These are phyloP conservation scores for Coelastrella sp. DNA, from an alignment of 139 green algal species.

Conservation along the genomic window DNA sequence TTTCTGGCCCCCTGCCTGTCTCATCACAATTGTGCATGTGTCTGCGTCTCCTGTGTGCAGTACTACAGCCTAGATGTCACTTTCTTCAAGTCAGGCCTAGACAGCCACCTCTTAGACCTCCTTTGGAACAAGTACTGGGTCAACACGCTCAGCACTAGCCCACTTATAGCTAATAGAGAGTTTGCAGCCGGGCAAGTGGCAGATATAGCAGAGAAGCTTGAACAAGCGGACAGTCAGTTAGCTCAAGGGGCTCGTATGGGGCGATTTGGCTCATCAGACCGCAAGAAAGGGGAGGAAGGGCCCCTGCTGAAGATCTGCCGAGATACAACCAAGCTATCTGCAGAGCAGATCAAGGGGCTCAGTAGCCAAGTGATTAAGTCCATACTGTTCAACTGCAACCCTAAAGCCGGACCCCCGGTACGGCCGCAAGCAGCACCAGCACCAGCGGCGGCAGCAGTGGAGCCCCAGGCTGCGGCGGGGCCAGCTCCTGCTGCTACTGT, in stretches of 20 bases:
- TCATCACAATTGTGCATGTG: neutral
- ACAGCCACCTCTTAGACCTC: constrained; percentile 89
- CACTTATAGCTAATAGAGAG: constrained; percentile 81
- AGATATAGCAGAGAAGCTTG: constrained; percentile 96
- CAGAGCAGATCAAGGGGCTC: constrained; percentile 80
- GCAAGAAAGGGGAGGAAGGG: constrained; percentile 59
- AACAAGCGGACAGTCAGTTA: constrained; percentile 67
- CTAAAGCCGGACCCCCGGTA: neutral
- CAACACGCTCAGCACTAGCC: constrained; percentile 87
- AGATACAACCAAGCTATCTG: constrained; percentile 79
- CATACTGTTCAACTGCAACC: constrained; percentile 61
- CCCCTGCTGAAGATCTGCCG: constrained; percentile 68
- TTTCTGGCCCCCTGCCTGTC: neutral
- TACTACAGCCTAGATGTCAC: constrained; percentile 90
- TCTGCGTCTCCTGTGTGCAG: constrained; percentile 46
- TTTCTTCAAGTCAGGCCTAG: constrained; percentile 95
- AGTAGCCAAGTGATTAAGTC: constrained; percentile 59
- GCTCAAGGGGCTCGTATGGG: constrained; percentile 34
- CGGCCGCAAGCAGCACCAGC: no score
- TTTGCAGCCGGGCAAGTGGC: constrained; percentile 87
- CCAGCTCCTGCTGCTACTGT: neutral
- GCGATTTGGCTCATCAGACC: constrained; percentile 36
- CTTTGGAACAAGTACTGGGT: constrained; percentile 98
- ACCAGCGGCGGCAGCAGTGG: neutral
- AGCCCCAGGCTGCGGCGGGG: neutral